phyloP scores from a whole-genome alignment of 2,329 filamentous ascomycete genomes.

The Trichoderma sp. region DNA sequence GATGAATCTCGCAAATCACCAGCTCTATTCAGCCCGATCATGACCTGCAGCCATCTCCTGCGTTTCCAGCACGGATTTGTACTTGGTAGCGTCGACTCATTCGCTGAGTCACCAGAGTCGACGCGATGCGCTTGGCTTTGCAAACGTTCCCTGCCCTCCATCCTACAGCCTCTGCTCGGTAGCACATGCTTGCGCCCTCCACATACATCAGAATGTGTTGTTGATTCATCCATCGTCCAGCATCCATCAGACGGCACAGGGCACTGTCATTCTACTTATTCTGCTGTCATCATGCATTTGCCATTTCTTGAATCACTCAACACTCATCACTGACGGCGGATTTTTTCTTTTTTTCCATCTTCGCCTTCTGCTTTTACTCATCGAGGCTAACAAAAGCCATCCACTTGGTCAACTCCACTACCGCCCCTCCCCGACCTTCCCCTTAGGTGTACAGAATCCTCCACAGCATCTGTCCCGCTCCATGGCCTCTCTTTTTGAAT shows the following conservation, averaged over 20 bases:
- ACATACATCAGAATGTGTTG: background rate
- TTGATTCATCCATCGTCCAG: background rate
- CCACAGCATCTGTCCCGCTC: background rate
- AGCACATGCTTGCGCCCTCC: background rate
- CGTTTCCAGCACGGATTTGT: background rate
- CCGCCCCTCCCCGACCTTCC: constrained; percentile 1
- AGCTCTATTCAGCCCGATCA: background rate
- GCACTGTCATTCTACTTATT: background rate
- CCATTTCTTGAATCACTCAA: background rate
- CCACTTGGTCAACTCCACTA: background rate
- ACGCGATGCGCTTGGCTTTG: background rate
- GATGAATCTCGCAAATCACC: background rate
- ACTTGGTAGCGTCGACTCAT: constrained; percentile 10
- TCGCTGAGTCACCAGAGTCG: constrained; percentile 7
- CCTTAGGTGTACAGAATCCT: constrained; percentile 2
- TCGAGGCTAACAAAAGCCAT: background rate
- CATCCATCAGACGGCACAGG: background rate
- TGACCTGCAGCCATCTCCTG: constrained; percentile 4
- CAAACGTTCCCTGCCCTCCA: constrained; percentile 5
- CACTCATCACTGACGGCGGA: background rate
- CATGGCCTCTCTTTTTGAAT: background rate
- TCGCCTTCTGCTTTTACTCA: background rate
- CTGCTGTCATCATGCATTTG: background rate
- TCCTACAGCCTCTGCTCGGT: background rate
- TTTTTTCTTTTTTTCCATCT: background rate